Conservation (phyloP, 768 basidiomycete genomes). For the Lactifluus rugatus region DNA sequence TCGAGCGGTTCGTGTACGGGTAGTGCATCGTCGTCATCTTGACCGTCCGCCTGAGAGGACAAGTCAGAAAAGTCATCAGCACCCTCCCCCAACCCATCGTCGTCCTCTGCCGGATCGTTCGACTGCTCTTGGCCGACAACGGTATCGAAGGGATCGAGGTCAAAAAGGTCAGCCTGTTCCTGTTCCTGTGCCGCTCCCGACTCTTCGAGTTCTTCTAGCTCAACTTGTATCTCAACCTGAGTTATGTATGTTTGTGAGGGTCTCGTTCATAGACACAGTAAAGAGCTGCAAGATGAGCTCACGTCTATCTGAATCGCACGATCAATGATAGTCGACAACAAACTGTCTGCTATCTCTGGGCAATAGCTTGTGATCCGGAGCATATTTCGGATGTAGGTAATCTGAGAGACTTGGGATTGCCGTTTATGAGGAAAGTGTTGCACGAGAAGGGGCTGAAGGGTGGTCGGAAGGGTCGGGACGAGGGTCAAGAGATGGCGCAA, state of each 20-base stretch:
- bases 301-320: constrained; percentile 96
- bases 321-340: constrained; percentile 81
- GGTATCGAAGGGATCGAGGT: constrained; percentile 81
- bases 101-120: constrained; percentile 41
- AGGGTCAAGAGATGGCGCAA: constrained; percentile 81
- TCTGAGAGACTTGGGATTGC: constrained; percentile 66
- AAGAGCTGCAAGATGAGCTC: background rate
- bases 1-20: constrained; percentile 41
- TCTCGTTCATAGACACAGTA: background rate
- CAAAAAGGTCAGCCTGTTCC: constrained; percentile 53
- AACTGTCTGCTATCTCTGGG: constrained; percentile 73
- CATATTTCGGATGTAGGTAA: constrained; percentile 86
- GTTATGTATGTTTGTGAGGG: background rate
- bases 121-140: constrained; percentile 67
- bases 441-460: constrained; percentile 75
- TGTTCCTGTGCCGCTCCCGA: constrained; percentile 39
- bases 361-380: constrained; percentile 80
- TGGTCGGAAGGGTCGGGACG: constrained; percentile 84
- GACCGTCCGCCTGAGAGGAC: constrained; percentile 59
- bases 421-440: constrained; percentile 91
- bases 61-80: constrained; percentile 57
- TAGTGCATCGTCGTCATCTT: constrained; percentile 33
- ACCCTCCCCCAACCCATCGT: constrained; percentile 34
- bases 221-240: constrained; percentile 95
- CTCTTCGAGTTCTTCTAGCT: constrained; percentile 83